phyloP scores from a whole-genome alignment of 2,329 filamentous ascomycete genomes.

The Paramyrothecium sp. region DNA sequence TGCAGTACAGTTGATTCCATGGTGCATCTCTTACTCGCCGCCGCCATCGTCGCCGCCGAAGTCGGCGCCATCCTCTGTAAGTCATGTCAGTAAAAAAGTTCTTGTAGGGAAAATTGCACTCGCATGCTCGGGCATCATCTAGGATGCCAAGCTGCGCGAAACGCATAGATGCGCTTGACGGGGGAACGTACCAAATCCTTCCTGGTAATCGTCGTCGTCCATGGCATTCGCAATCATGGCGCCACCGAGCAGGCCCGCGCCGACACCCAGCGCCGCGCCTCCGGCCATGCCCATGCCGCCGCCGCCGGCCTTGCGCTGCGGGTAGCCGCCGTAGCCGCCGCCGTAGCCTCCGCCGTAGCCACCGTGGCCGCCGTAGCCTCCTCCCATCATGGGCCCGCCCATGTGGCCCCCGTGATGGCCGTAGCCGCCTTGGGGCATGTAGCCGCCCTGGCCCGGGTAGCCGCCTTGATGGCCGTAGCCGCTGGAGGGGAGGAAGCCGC shows the following conservation, averaged over 20 bases:
- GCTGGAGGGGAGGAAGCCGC: constrained; percentile 2
- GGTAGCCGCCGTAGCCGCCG: constrained; percentile 18
- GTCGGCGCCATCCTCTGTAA: constrained; percentile 26
- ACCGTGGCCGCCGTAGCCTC: constrained; percentile 27
- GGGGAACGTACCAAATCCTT: constrained; percentile 37
- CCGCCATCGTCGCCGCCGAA: constrained; percentile 26
- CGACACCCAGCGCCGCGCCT: constrained; percentile 74
- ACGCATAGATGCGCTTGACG: not conserved
- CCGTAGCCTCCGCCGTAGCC: constrained; percentile 15
- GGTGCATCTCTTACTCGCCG: constrained; percentile 14
- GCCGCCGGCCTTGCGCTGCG: constrained; percentile 26
- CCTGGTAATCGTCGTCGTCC: constrained; percentile 56
- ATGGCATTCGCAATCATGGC: constrained; percentile 68
- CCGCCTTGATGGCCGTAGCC: constrained; percentile 21
- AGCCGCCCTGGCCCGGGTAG: constrained; percentile 25
- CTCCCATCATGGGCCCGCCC: constrained; percentile 17
- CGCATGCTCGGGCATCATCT: too few relatives aligned
- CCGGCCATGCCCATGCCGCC: constrained; percentile 63
- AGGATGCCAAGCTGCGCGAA: too few relatives aligned
- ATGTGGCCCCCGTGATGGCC: constrained; percentile 21
- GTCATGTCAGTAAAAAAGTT: constrained; percentile 12
- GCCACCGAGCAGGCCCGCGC: constrained; percentile 79
- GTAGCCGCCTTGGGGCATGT: constrained; percentile 22
- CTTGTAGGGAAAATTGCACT: not conserved
- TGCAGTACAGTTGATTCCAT: not conserved